phyloP scores from a whole-genome alignment of 2,329 filamentous ascomycete species.

The Didymella arachidicola region DNA sequence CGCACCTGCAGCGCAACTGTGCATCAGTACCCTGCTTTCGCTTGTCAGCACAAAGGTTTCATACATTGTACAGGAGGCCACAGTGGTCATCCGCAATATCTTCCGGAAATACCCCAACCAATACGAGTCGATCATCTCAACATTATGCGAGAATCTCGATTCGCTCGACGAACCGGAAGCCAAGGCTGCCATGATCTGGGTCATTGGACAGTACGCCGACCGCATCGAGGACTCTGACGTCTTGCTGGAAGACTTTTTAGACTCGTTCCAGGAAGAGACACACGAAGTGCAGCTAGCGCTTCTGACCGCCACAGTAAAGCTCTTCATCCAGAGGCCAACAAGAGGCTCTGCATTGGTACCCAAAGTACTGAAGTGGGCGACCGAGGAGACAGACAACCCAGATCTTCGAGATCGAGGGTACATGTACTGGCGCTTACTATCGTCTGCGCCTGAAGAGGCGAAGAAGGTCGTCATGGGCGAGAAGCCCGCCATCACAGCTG shows the following conservation, averaged over 20 bases:
- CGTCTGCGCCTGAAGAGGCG: conserved; percentile 86
- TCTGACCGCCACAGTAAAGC: conserved; percentile 93
- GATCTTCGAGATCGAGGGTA: conserved; percentile 95
- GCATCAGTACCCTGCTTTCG: conserved; percentile 91
- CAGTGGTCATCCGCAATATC: conserved; percentile 97
- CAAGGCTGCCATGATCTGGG: conserved; percentile 99
- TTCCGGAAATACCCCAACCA: conserved; percentile 99
- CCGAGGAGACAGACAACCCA: conserved; percentile 98
- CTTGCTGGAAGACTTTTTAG: conserved; percentile 91
- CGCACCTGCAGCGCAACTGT: conserved; percentile 86
- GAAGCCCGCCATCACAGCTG: conserved; percentile 91
- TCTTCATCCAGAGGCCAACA: conserved; percentile 96
- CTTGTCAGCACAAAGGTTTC: conserved; percentile 97
- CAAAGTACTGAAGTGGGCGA: conserved; percentile 96
- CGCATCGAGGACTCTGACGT: conserved; percentile 97
- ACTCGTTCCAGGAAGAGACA: conserved; percentile 91
- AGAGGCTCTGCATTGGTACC: conserved; percentile 94
- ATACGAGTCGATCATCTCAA: conserved; percentile 97
- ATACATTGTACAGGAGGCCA: conserved; percentile 98
- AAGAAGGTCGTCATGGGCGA: conserved; percentile 95
- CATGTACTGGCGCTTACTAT: conserved; percentile 98
- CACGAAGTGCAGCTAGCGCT: conserved; percentile 95
- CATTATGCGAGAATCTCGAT: conserved; percentile 94
- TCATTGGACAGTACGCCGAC: conserved; percentile 97
- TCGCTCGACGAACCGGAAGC: conserved; percentile 96